Percentiles rank a stretch among this genome's conserved stretches.
Conservation (phyloP, 2,329 filamentous ascomycete genomes). For the Exophiala sp. region DNA sequence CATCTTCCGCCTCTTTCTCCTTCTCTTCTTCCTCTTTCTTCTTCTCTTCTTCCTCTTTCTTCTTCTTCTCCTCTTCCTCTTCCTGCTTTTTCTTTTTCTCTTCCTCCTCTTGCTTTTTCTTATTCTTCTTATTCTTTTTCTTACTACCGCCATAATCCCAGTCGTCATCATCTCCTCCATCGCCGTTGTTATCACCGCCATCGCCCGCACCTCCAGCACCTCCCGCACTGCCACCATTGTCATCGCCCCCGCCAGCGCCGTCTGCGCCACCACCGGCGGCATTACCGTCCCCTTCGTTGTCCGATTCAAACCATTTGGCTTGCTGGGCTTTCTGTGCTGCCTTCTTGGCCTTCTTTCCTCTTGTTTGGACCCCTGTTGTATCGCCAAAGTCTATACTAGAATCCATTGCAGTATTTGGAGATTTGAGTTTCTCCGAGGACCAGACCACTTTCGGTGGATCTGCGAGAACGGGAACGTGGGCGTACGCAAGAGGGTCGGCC, state of each 20-base stretch:
- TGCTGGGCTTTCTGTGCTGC: slow-evolving; percentile 41
- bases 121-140: slow-evolving; percentile 34
- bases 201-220: slow-evolving; percentile 30
- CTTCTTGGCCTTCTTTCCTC: slow-evolving; percentile 44
- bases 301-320: slow-evolving; percentile 42
- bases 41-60: slow-evolving; percentile 33
- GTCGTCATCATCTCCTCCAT: slow-evolving; percentile 39
- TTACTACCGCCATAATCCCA: slow-evolving; percentile 36
- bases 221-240: slow-evolving; percentile 30
- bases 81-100: slow-evolving; percentile 35
- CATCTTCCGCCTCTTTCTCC: slow-evolving; percentile 33
- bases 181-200: slow-evolving; percentile 37
- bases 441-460: neutral
- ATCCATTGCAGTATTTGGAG: slow-evolving; percentile 19
- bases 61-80: slow-evolving; percentile 33
- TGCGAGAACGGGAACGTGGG: slow-evolving; percentile 15
- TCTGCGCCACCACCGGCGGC: slow-evolving; percentile 33
- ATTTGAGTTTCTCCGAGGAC: neutral
- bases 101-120: slow-evolving; percentile 33
- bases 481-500: slow-evolving; percentile 37
- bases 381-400: slow-evolving; percentile 39
- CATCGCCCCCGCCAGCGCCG: slow-evolving; percentile 35
- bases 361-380: slow-evolving; percentile 28
- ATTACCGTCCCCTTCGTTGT: slow-evolving; percentile 41
- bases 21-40: slow-evolving; percentile 33